Conservation (phyloP, 2,329 filamentous ascomycete genomes). For the Neonectria neomacrospora region DNA sequence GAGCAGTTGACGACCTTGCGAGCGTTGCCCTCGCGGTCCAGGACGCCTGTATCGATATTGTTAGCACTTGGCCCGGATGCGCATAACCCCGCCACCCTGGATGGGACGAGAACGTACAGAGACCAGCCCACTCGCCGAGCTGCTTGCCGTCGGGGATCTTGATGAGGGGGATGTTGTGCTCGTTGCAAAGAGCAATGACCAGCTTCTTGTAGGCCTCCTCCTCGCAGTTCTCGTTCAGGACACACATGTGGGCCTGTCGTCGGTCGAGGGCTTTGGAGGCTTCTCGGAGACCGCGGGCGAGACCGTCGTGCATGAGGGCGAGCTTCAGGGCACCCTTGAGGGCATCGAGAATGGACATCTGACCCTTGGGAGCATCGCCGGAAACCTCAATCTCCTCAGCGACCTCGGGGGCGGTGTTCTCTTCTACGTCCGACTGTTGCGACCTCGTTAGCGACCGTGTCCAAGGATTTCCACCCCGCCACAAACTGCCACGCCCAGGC, state of each 20-base stretch:
- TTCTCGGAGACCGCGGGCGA: conserved; percentile 97
- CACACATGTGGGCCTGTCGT: conserved; percentile 99
- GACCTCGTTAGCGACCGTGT: conserved; percentile 37
- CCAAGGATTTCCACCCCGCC: conserved; percentile 17
- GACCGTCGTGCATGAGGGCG: conserved; percentile 98
- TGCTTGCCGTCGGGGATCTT: conserved; percentile 99
- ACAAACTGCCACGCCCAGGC: conserved; percentile 5
- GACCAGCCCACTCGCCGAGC: conserved; percentile 99
- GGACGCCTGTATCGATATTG: conserved; percentile 73
- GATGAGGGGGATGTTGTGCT: conserved; percentile 99
- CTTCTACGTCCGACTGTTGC: conserved; percentile 99
- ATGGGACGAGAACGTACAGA: conserved; percentile 77
- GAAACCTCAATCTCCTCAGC: conserved; percentile 93
- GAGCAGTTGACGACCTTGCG: conserved; percentile 99
- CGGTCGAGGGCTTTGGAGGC: conserved; percentile 98
- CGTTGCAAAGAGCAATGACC: conserved; percentile 96
- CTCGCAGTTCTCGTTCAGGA: conserved; percentile 99
- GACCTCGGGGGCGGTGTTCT: conserved; percentile 88
- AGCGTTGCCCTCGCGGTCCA: conserved; percentile 99
- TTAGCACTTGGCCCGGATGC: conserved; percentile 45
- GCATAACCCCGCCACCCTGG: conserved; percentile 4
- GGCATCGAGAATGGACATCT: conserved; percentile 98
- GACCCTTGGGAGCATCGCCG: conserved; percentile 89
- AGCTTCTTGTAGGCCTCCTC: conserved; percentile 99
- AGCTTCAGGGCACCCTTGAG: conserved; percentile 99